Evolutionary conservation across 129 eudicot genomes (phyloP), one percentile per base, ranked within the genome.

Genomic region (Escallonia herrerae): DNA sequence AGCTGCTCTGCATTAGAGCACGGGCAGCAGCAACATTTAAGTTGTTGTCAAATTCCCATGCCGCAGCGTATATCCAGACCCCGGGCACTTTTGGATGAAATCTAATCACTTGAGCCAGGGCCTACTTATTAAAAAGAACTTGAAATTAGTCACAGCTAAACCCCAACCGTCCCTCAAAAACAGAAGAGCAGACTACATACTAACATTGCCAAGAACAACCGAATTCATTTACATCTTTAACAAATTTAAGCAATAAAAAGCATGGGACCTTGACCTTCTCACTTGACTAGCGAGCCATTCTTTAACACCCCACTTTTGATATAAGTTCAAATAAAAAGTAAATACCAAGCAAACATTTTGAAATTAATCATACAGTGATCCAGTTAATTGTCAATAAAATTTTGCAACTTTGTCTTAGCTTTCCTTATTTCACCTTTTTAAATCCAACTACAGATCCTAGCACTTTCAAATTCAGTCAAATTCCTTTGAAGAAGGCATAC

Each of bases 31-130:
- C 69, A 55, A 62, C 86, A 66, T 88, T 88, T 43, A 86, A 75
- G 79, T 93, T 88, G 72, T 72, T 74, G 69, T 88, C 98, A 64
- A 85, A 93, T 64, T 88, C 87, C 96, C 96, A 93, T 59, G 91
- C 84, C 11, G 98, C 98, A 60, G 98, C 95, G 59, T 93, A 93
- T 3, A 93, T 93, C 98, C 98, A 93, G 38, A 86, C 87, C 49
- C 85, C 96, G 33, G 98, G 87, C 58, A 83, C 89, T 76, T 93
- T 93, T 5, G 98, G 95, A 79, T 88, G 98, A 80, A 83, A 93
- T 63, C 98, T 88, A 9, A 93, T 75, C 60, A 86, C 87, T 64
- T 93, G 83, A 66, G 96, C 98, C 64, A 93, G 74, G 64, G 79
- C 96, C 98, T 93, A 58, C 45, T 64, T 14, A 46, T 45, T 11